Conservation (phyloP, 345 rosid species). For the Euphorbia peplus region DNA sequence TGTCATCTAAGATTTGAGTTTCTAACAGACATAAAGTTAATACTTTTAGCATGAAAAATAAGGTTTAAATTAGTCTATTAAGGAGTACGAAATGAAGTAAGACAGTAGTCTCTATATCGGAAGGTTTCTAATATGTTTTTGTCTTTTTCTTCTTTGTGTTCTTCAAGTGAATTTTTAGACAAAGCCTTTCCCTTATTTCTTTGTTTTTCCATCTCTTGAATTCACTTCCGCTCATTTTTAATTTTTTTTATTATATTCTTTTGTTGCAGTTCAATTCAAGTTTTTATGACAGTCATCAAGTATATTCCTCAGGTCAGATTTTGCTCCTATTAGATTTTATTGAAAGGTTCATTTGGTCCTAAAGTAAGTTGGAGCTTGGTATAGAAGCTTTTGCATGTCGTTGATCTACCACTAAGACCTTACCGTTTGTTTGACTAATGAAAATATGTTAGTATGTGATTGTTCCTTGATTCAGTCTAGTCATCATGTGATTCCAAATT, state of each 20-base stretch:
- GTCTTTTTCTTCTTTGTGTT: not conserved
- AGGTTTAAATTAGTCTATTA: not conserved
- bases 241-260: not conserved
- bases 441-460: not conserved
- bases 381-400: not conserved
- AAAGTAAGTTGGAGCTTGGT: not conserved
- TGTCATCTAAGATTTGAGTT: too few relatives aligned
- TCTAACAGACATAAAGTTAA: not conserved
- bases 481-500: not conserved
- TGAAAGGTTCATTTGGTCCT: not conserved
- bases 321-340: not conserved
- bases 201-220: not conserved
- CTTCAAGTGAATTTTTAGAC: not conserved
- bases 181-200: not conserved
- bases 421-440: not conserved
- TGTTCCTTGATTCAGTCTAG: not conserved
- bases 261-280: slow-evolving; percentile 77
- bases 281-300: slow-evolving; percentile 73
- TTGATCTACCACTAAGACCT: not conserved
- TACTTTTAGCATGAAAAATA: not conserved
- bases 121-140: not conserved
- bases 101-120: not conserved
- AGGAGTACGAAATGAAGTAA: not conserved
- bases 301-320: slow-evolving; percentile 80
- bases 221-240: not conserved